Conservation (phyloP, 176 grass and related monocot genomes). For the Eleusine coracana region DNA sequence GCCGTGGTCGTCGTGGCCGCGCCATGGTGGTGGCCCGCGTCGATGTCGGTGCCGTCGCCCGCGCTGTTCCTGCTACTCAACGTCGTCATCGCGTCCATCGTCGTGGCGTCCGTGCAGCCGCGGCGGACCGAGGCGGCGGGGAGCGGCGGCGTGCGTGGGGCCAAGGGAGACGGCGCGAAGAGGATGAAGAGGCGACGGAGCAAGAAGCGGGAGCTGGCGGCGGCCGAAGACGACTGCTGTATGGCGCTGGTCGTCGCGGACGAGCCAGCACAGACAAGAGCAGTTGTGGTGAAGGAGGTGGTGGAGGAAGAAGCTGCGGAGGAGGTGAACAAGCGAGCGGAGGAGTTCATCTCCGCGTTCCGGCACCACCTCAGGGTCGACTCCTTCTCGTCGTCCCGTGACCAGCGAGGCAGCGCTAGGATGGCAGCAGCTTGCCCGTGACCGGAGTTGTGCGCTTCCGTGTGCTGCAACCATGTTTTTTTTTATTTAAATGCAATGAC, state of each 20-base stretch:
- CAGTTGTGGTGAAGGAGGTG: not conserved
- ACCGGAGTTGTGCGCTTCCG: not conserved
- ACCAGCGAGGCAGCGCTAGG: slow-evolving; percentile 22
- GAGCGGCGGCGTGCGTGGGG: not conserved
- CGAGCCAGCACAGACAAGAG: not conserved
- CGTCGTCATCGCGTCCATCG: slow-evolving; percentile 83
- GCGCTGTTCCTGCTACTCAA: slow-evolving; percentile 81
- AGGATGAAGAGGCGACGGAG: slow-evolving; percentile 41
- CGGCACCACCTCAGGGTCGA: slow-evolving; percentile 78
- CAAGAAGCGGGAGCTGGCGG: not conserved
- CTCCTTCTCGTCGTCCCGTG: slow-evolving; percentile 50
- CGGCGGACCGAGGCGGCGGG: not conserved
- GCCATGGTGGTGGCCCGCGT: slow-evolving; percentile 42
- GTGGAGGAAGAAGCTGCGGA: slow-evolving; percentile 58
- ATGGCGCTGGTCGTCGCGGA: slow-evolving; percentile 34
- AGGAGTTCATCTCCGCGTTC: slow-evolving; percentile 90
- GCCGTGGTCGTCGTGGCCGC: slow-evolving; percentile 4
- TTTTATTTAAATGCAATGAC: no score
- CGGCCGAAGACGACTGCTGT: slow-evolving; percentile 17
- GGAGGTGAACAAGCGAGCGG: slow-evolving; percentile 81
- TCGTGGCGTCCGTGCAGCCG: slow-evolving; percentile 63
- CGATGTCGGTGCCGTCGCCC: slow-evolving; percentile 58
- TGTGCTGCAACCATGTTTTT: not conserved
- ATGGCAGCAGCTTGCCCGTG: slow-evolving; percentile 10
- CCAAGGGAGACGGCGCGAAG: slow-evolving; percentile 26